Conservation (phyloP, 1,284 basidiomycete genomes). For the Thelephora terrestris region DNA sequence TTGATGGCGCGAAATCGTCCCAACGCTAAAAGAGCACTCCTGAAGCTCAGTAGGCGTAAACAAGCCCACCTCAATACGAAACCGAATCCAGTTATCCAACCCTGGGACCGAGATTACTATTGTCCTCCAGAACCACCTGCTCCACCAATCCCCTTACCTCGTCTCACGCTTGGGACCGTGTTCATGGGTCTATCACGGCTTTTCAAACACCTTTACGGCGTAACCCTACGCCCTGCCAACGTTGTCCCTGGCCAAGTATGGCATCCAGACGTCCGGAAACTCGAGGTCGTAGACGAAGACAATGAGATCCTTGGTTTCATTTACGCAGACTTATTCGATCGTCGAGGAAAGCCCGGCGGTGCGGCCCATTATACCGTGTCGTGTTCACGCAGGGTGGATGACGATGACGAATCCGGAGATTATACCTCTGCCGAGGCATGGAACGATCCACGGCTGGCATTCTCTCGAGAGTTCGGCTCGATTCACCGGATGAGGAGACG, state of each 20-base stretch:
- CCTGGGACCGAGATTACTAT: conserved; percentile 93
- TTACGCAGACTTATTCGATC: conserved; percentile 86
- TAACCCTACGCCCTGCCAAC: conserved; percentile 66
- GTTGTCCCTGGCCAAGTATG: conserved; percentile 76
- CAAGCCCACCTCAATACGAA: conserved; percentile 49
- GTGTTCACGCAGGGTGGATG: conserved; percentile 85
- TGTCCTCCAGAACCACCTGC: conserved; percentile 67
- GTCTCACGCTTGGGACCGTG: conserved; percentile 74
- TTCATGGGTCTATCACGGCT: conserved; percentile 82
- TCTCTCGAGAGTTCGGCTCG: conserved; percentile 52
- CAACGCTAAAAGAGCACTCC: conserved; percentile 63
- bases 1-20: conserved; percentile 70
- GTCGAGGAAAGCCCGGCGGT: conserved; percentile 80
- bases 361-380: conserved; percentile 97
- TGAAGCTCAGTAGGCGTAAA: conserved; percentile 64
- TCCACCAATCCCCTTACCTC: conserved; percentile 58
- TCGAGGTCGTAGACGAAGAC: conserved; percentile 87
- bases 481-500: conserved; percentile 46
- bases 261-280: conserved; percentile 81
- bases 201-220: conserved; percentile 81
- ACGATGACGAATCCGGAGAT: conserved; percentile 76
- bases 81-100: conserved; percentile 59
- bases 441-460: conserved; percentile 18
- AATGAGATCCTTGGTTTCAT: conserved; percentile 87
- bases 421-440: conserved; percentile 31